Percentiles rank a stretch among this genome's conserved stretches.
phyloP scores from a whole-genome alignment of 768 basidiomycete species.

The Lactarius evosmus region DNA sequence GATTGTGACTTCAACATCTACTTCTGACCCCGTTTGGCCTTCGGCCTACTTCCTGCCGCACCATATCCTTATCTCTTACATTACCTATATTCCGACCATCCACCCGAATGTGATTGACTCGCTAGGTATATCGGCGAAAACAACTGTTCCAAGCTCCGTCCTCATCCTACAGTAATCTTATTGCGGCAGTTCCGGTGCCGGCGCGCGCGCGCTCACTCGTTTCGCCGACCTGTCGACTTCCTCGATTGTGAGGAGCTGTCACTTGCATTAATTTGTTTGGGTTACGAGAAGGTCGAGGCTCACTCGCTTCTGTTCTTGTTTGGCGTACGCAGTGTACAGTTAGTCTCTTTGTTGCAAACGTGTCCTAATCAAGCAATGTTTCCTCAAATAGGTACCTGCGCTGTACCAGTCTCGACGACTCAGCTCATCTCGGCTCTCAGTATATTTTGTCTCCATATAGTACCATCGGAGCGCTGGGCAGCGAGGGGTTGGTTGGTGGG shows the following conservation, averaged over 20 bases:
- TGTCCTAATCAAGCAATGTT: neutral
- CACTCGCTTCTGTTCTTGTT: neutral
- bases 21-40: neutral
- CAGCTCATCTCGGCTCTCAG: neutral
- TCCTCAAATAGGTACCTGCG: neutral
- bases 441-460: neutral
- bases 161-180: conserved; percentile 3
- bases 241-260: neutral
- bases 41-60: neutral
- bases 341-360: neutral
- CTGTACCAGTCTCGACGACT: neutral
- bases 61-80: neutral
- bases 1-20: neutral
- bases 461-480: neutral
- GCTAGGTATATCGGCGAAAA: neutral
- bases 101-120: neutral
- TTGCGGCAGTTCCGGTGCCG: neutral
- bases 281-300: neutral
- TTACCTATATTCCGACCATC: neutral
- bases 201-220: neutral
- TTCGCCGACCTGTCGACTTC: neutral
- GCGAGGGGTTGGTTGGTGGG: neutral
- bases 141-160: neutral
- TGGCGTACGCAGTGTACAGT: neutral
- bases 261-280: neutral